These are phyloP conservation scores for Neonothopanus nambi DNA, from an alignment of 1,284 basidiomycete species.

Conservation along the genomic window DNA sequence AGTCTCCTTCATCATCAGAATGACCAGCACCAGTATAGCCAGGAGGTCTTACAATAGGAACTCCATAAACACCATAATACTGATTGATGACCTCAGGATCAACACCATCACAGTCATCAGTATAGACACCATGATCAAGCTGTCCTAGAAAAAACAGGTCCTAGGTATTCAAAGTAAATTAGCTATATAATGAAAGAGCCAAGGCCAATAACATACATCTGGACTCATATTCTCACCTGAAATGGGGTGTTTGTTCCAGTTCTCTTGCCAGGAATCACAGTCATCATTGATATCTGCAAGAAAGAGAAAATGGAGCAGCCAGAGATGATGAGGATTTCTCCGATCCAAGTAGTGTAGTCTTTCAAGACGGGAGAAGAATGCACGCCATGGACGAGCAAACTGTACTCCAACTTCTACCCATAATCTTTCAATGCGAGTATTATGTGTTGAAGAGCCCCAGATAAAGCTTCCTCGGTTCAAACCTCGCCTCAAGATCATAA, in stretches of 20 bases:
- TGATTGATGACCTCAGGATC: constrained; percentile 11
- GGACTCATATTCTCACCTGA: constrained; percentile 24
- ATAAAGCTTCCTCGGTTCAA: constrained; percentile 30
- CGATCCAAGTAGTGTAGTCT: constrained; percentile 33
- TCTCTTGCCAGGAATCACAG: constrained; percentile 32
- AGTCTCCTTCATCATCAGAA: constrained; percentile 16
- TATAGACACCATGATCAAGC: constrained; percentile 25
- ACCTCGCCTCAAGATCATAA: constrained; percentile 30
- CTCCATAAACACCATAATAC: constrained; percentile 12
- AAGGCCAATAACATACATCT: background rate
- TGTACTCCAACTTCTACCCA: constrained; percentile 43
- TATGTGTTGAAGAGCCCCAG: constrained; percentile 39
- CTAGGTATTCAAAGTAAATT: constrained; percentile 20
- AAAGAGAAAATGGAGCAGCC: constrained; percentile 46
- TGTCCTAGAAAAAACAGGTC: constrained; percentile 30
- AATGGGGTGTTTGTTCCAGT: constrained; percentile 43
- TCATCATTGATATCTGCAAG: constrained; percentile 38
- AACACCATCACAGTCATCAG: constrained; percentile 20
- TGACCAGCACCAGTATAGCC: constrained; percentile 15
- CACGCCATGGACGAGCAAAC: constrained; percentile 39
- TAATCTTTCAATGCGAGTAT: constrained; percentile 41
- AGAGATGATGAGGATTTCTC: constrained; percentile 34
- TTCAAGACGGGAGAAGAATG: constrained; percentile 41
- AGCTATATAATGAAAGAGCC: background rate
- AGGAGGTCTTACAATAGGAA: background rate